Evolutionary conservation across 2,329 filamentous ascomycete species (phyloP).

Genomic region (Calonectria ilicicola): DNA sequence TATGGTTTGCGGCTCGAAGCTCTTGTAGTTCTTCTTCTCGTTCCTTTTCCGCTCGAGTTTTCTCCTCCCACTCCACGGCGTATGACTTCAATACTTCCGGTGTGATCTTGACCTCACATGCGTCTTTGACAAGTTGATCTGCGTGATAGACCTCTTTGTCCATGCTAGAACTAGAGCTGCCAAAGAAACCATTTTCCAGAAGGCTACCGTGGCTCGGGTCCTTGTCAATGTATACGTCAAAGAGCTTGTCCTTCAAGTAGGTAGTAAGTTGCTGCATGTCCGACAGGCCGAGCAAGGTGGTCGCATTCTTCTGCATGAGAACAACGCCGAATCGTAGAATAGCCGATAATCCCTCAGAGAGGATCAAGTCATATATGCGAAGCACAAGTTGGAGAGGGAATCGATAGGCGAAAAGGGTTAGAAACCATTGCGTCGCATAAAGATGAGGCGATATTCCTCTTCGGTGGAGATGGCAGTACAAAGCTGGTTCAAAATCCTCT

Average conservation of each 20-base stretch:
- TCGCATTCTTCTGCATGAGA: conserved; percentile 93
- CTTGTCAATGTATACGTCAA: conserved; percentile 97
- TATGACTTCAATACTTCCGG: conserved; percentile 86
- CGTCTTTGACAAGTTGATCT: conserved; percentile 92
- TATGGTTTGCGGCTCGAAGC: conserved; percentile 74
- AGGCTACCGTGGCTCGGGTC: conserved; percentile 92
- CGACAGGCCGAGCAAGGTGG: conserved; percentile 82
- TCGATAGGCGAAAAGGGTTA: conserved; percentile 97
- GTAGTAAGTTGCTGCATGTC: conserved; percentile 92
- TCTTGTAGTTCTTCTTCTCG: conserved; percentile 84
- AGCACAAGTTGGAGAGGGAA: conserved; percentile 97
- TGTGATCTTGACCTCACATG: conserved; percentile 87
- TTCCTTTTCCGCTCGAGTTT: conserved; percentile 83
- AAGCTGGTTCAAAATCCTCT: conserved; percentile 91
- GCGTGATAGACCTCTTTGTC: conserved; percentile 98
- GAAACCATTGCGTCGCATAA: conserved; percentile 98
- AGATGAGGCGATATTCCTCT: conserved; percentile 89
- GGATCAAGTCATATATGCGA: conserved; percentile 94
- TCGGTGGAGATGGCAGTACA: conserved; percentile 94
- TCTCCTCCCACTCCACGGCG: conserved; percentile 91
- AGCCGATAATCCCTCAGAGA: conserved; percentile 92
- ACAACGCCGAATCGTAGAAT: conserved; percentile 96
- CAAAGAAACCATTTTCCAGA: conserved; percentile 97
- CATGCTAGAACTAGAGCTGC: conserved; percentile 85
- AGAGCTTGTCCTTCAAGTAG: conserved; percentile 93